Base-by-base conservation (phyloP, 805 yeast genomes). In the Pachysolen tannophilus region DNA sequence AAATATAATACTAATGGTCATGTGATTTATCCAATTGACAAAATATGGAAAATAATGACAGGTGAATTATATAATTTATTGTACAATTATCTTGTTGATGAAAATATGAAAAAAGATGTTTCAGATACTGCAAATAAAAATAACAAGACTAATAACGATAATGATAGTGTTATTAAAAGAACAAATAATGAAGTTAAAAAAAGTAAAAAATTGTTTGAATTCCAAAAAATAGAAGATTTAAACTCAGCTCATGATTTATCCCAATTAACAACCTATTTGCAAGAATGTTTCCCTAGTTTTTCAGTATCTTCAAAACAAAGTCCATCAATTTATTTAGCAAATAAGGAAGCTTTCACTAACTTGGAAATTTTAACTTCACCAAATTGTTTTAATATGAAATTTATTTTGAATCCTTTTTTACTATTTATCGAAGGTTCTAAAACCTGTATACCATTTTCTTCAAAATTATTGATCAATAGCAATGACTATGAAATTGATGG, bases 361-460 rank as follows among this genome's bases (percentile, higher is more conserved):
- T 78, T 79, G 35, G 78, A 80, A 41, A 67, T 78, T 3, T 56
- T 85, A 26, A 82, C 83, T 2, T 75, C 78, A 1, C 76, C 85
- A 2, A 77, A 76, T 48, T 69, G 86, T 11, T 77, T 82, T 56
- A 85, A 87, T 47, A 84, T 88, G 80, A 69, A 88, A 43, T 69
- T 82, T 5, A 69, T 87, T 11, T 56, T 85, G 32, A 95, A 82
- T 38, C 78, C 83, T 26, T 75, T 85, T 26, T 64, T 85, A 32
- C 58, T 76, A 9, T 85, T 84, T 48, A 63, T 76, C 18, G 78
- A 82, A 30, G 77, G 83, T 2, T 60, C 82, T 1, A 59, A 65
- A 13, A 27, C 8, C 25, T 34, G 39, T 39, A 19, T 36, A 16
- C 30, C 34, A n/a, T 20, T 24, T 34, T 20, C 30, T 20, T 20